Conservation (phyloP, 345 rosid genomes). For the thale cress (Arabidopsis thaliana) region DNA sequence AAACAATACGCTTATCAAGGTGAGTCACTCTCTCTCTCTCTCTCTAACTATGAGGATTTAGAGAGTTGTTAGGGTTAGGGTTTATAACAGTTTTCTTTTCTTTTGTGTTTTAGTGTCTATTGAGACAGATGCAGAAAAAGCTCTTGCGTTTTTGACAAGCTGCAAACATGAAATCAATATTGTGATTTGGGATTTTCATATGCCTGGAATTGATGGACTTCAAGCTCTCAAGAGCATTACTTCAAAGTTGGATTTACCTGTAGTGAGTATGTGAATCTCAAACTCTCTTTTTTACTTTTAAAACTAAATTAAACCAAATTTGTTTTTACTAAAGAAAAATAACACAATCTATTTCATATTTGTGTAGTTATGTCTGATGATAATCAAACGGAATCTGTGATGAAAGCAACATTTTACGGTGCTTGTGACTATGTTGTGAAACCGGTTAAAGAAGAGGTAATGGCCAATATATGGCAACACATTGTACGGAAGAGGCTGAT, state of each 20-base stretch:
- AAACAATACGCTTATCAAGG: constrained; percentile 12
- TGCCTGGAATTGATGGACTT: constrained; percentile 34
- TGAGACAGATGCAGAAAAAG: constrained; percentile 7
- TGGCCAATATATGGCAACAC: constrained; percentile 42
- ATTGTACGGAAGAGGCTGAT: constrained; percentile 30
- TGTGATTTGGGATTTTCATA: constrained; percentile 40
- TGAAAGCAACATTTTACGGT: constrained; percentile 32
- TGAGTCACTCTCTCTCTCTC: constrained; percentile 1
- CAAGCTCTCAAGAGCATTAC: constrained; percentile 32
- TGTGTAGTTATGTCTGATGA: constrained; percentile 39
- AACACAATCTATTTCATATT: neutral
- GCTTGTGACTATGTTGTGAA: constrained; percentile 32
- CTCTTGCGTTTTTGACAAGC: constrained; percentile 15
- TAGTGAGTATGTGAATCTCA: constrained; percentile 26
- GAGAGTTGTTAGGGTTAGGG: constrained; percentile 17
- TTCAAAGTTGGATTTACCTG: constrained; percentile 27
- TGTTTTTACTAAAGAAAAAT: neutral
- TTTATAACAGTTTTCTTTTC: neutral
- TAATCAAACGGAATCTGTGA: neutral
- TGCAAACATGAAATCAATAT: constrained; percentile 16
- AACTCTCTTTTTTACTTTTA: neutral
- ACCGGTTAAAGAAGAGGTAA: constrained; percentile 10
- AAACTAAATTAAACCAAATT: neutral
- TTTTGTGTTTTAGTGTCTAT: constrained; percentile 15
- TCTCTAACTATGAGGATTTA: neutral